These are phyloP conservation scores for Yarrowia divulgata DNA, from an alignment of 805 yeast genomes.

Conservation along the genomic window DNA sequence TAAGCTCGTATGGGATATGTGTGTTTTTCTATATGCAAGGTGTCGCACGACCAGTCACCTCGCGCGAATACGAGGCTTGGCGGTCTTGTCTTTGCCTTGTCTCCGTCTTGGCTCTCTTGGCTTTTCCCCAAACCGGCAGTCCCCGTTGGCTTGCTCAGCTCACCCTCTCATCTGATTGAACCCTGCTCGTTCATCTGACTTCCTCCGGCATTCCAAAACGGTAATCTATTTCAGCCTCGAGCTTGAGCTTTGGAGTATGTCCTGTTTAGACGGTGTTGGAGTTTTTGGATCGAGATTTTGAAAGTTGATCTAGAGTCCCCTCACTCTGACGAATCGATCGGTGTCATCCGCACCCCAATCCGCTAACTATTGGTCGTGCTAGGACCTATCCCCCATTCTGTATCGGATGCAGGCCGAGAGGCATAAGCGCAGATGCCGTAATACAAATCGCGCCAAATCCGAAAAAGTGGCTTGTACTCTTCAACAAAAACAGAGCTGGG, in stretches of 20 bases:
- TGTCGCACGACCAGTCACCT: too few species aligned
- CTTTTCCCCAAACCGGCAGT: neutral
- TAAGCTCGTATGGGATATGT: neutral
- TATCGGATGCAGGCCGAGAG: constrained; percentile 16
- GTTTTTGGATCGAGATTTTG: too few species aligned
- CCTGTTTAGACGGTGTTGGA: too few species aligned
- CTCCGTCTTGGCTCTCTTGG: neutral
- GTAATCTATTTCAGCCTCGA: neutral
- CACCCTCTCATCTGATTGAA: constrained; percentile 5
- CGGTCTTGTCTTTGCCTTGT: neutral
- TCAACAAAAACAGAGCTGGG: neutral
- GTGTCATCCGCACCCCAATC: neutral
- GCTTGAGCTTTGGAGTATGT: neutral
- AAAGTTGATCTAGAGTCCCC: neutral
- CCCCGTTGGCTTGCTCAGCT: neutral
- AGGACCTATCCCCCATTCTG: neutral
- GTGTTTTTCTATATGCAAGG: neutral
- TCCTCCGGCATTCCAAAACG: constrained; percentile 8
- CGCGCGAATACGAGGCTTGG: constrained; percentile 13
- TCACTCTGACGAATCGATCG: neutral
- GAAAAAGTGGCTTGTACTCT: constrained; percentile 6
- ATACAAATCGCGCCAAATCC: constrained; percentile 34
- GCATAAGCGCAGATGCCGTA: constrained; percentile 15
- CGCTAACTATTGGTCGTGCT: neutral
- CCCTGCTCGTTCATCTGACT: constrained; percentile 14